Evolutionary conservation across 768 basidiomycete genomes (phyloP).

Genomic region (Mycena rebaudengoi): DNA sequence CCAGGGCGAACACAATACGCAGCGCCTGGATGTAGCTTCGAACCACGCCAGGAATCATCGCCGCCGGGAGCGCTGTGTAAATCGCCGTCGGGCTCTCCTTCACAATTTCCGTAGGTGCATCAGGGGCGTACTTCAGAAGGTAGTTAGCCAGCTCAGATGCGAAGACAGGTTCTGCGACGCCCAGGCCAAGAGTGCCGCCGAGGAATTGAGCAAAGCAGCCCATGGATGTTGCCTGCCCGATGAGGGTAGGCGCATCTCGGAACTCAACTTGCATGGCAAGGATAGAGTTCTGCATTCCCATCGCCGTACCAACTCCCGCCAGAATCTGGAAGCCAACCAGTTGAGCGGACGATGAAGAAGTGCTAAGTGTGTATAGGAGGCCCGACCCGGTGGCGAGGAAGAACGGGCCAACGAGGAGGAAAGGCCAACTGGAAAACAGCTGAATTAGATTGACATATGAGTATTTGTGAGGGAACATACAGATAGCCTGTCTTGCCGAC

Average conservation of each 20-base stretch:
- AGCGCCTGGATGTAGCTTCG: background rate
- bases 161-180: background rate
- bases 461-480: background rate
- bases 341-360: background rate
- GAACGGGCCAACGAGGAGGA: background rate
- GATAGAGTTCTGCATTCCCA: background rate
- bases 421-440: background rate
- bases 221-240: constrained; percentile 15
- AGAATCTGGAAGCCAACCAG: background rate
- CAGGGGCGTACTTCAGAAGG: background rate
- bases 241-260: background rate
- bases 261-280: background rate
- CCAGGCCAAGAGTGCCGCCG: background rate
- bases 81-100: background rate
- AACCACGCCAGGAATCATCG: background rate
- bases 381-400: background rate
- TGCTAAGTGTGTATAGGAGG: background rate
- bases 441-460: background rate
- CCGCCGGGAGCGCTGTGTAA: background rate
- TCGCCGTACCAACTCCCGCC: background rate
- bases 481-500: background rate
- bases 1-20: background rate
- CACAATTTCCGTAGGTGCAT: background rate
- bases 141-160: background rate
- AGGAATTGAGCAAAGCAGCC: background rate